Evolutionary conservation across 1,139 yeast genomes (phyloP).

Genomic region (Kodamaea sp.): DNA sequence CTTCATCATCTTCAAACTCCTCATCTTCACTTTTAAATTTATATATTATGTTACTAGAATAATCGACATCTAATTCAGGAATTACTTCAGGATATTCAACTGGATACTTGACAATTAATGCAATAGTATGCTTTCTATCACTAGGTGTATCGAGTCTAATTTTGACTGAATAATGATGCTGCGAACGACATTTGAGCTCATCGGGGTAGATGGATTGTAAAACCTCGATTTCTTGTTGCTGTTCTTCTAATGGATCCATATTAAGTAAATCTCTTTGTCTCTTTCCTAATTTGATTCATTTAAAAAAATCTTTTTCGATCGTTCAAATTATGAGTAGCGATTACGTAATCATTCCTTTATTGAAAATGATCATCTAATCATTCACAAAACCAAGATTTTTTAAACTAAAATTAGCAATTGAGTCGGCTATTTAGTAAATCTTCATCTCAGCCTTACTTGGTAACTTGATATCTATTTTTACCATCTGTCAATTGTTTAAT

Average conservation of each 20-base stretch:
- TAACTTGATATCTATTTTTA: too few relatives aligned
- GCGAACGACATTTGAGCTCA: constrained; percentile 52
- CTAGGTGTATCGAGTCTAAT: constrained; percentile 57
- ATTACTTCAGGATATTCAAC: constrained; percentile 66
- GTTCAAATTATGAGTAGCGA: too few relatives aligned
- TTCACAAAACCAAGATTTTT: too few relatives aligned
- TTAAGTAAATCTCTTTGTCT: constrained; percentile 1
- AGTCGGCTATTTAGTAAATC: too few relatives aligned
- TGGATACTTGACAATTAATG: constrained; percentile 63
- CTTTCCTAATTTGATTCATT: too few relatives aligned
- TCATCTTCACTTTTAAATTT: constrained; percentile 23
- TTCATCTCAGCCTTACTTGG: too few relatives aligned
- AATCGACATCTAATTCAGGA: constrained; percentile 49
- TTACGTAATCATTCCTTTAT: too few relatives aligned
- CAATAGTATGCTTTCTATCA: constrained; percentile 49
- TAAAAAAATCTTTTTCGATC: too few relatives aligned
- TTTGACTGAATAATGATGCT: constrained; percentile 45
- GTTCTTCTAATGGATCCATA: constrained; percentile 77
- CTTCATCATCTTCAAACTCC: constrained; percentile 37
- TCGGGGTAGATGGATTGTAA: constrained; percentile 91
- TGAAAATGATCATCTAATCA: too few relatives aligned
- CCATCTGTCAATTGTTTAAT: too few relatives aligned
- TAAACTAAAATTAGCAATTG: too few relatives aligned
- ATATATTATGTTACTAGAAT: constrained; percentile 16
- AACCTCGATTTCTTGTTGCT: constrained; percentile 75